Percentiles rank a stretch among this genome's conserved stretches.
phyloP scores from a whole-genome alignment of 495 filamentous ascomycete genomes.

The Pseudoneurospora amorphoporcata region DNA sequence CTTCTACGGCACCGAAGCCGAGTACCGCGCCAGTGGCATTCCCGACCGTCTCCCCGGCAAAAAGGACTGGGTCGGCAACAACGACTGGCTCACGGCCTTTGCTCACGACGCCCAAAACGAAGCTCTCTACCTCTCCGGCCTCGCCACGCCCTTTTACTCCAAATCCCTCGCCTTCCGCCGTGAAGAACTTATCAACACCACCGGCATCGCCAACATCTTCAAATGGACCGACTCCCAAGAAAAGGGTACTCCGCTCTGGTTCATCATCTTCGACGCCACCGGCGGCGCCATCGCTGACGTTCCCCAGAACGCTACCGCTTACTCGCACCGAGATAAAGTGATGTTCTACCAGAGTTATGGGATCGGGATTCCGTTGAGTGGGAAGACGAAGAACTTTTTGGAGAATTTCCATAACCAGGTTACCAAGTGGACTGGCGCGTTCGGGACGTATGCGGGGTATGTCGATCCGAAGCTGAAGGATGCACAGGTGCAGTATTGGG shows the following conservation, averaged over 20 bases:
- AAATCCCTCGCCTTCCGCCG: slow-evolving; percentile 42
- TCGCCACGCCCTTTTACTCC: slow-evolving; percentile 40
- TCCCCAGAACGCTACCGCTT: slow-evolving; percentile 40
- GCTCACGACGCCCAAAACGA: slow-evolving; percentile 40
- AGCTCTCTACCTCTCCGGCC: slow-evolving; percentile 32
- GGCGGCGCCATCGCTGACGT: slow-evolving; percentile 44
- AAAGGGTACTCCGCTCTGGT: slow-evolving; percentile 44
- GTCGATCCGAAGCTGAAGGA: slow-evolving; percentile 49
- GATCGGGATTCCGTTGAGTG: slow-evolving; percentile 36
- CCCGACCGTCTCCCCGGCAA: slow-evolving; percentile 31
- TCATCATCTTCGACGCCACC: slow-evolving; percentile 43
- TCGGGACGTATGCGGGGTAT: slow-evolving; percentile 60
- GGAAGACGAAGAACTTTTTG: slow-evolving; percentile 36
- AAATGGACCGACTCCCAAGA: slow-evolving; percentile 37
- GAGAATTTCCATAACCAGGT: slow-evolving; percentile 36
- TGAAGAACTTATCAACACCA: slow-evolving; percentile 32
- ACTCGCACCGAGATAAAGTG: slow-evolving; percentile 47
- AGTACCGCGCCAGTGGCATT: slow-evolving; percentile 37
- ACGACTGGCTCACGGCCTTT: slow-evolving; percentile 47
- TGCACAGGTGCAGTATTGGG: slow-evolving; percentile 49
- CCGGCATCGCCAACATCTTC: slow-evolving; percentile 36
- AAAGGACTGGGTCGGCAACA: slow-evolving; percentile 29
- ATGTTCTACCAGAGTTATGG: slow-evolving; percentile 51
- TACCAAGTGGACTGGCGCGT: slow-evolving; percentile 20
- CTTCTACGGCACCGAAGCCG: slow-evolving; percentile 43